Conservation (phyloP, 331 rosid genomes). For the Phaseolus coccineus region DNA sequence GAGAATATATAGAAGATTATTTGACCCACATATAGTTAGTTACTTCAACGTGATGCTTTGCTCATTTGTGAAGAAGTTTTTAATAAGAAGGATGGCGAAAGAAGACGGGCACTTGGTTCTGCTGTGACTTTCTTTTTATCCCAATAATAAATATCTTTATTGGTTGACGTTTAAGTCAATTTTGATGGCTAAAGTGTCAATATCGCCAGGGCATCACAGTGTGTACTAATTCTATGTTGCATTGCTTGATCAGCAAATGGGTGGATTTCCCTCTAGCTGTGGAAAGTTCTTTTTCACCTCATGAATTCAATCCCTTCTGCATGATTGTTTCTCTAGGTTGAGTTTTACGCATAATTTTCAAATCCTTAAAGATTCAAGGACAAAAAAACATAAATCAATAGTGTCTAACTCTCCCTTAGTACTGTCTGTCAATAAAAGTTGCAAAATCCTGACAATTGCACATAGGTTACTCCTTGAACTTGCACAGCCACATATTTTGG, state of each 20-base stretch:
- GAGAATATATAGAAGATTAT: background rate
- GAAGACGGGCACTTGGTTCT: background rate
- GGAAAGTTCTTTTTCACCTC: background rate
- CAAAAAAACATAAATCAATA: background rate
- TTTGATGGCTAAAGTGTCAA: slow-evolving; percentile 15
- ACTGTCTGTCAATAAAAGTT: background rate
- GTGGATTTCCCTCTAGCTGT: background rate
- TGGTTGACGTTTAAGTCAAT: background rate
- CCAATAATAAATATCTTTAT: background rate
- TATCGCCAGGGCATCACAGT: background rate
- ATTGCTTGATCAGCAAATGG: background rate
- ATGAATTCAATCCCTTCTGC: background rate
- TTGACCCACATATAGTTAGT: no score
- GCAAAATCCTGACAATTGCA: background rate
- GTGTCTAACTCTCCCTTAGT: background rate
- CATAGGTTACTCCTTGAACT: background rate
- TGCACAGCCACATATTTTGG: background rate
- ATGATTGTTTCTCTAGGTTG: background rate
- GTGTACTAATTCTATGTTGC: background rate
- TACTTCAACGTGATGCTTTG: no score
- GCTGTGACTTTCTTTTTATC: background rate
- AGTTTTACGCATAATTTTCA: background rate
- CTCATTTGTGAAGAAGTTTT: no score
- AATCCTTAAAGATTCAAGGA: background rate
- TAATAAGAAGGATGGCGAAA: background rate